phyloP scores from a whole-genome alignment of 2,329 filamentous ascomycete species.

The Cladosporium sp. region DNA sequence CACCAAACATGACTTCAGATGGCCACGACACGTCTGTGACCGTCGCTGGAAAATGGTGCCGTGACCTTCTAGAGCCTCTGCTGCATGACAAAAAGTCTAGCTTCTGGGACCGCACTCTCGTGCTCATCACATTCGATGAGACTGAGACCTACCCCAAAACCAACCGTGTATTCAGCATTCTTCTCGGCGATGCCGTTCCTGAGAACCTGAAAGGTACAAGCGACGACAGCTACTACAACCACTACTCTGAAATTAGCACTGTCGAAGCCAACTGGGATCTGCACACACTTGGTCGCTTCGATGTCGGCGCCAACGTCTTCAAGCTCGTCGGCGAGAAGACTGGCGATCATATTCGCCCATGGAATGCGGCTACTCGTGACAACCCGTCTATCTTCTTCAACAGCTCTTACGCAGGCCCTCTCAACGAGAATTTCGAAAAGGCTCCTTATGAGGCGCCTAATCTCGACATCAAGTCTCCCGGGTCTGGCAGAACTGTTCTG shows the following conservation, averaged over 20 bases:
- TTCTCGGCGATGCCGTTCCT: conserved; percentile 71
- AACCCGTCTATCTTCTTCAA: conserved; percentile 29
- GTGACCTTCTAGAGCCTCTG: conserved; percentile 64
- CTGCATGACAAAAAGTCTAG: conserved; percentile 53
- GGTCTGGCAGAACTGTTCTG: conserved; percentile 26
- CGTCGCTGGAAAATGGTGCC: conserved; percentile 63
- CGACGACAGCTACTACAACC: conserved; percentile 56
- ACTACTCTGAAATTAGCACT: conserved; percentile 42
- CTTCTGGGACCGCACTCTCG: conserved; percentile 71
- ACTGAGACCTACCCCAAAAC: conserved; percentile 61
- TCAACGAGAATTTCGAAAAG: conserved; percentile 23
- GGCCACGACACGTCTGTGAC: conserved; percentile 59
- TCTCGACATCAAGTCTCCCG: conserved; percentile 23
- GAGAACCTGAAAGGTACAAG: conserved; percentile 59
- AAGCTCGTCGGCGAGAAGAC: conserved; percentile 33
- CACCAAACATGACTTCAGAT: conserved; percentile 63
- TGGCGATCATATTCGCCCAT: conserved; percentile 27
- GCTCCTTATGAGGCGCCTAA: conserved; percentile 29
- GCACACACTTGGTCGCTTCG: conserved; percentile 43
- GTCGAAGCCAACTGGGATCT: conserved; percentile 44
- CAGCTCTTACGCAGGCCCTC: conserved; percentile 30
- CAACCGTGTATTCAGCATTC: conserved; percentile 66
- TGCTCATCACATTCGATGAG: conserved; percentile 76
- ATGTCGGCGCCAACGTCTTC: conserved; percentile 45
- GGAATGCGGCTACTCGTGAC: conserved; percentile 23